Conservation (phyloP, 225 moss, liverwort and hornwort species). For the Rhytidiadelphus loreus region DNA sequence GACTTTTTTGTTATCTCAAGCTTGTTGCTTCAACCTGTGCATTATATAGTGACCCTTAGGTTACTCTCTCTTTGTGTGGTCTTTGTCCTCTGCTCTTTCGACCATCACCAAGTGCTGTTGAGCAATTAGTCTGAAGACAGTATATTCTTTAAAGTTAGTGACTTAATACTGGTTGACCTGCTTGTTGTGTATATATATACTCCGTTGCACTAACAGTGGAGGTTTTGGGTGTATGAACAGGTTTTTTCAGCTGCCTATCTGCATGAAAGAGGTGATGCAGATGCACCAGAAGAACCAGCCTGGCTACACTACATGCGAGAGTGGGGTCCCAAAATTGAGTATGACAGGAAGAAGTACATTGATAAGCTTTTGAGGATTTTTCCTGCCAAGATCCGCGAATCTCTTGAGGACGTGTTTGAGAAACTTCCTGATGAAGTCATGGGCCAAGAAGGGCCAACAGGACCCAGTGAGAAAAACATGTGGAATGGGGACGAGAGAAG, state of each 20-base stretch:
- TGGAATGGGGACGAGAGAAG: constrained; percentile 71
- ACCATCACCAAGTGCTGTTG: background rate
- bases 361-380: constrained; percentile 43
- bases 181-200: background rate
- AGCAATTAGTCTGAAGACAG: background rate
- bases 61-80: background rate
- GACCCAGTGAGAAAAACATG: constrained; percentile 58
- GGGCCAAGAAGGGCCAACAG: constrained; percentile 74
- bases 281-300: constrained; percentile 45
- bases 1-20: background rate
- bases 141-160: background rate
- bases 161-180: background rate
- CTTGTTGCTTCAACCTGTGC: background rate
- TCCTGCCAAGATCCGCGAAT: constrained; percentile 42
- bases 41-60: background rate
- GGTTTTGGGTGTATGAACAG: constrained; percentile 4
- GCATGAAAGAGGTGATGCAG: constrained; percentile 36
- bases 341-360: constrained; percentile 64
- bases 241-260: constrained; percentile 56
- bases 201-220: background rate
- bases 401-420: constrained; percentile 40
- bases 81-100: background rate
- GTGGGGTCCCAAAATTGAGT: constrained; percentile 78
- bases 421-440: constrained; percentile 83
- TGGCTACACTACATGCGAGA: constrained; percentile 82